phyloP scores from a whole-genome alignment of 805 yeast genomes.

The Candida dajiaensis region DNA sequence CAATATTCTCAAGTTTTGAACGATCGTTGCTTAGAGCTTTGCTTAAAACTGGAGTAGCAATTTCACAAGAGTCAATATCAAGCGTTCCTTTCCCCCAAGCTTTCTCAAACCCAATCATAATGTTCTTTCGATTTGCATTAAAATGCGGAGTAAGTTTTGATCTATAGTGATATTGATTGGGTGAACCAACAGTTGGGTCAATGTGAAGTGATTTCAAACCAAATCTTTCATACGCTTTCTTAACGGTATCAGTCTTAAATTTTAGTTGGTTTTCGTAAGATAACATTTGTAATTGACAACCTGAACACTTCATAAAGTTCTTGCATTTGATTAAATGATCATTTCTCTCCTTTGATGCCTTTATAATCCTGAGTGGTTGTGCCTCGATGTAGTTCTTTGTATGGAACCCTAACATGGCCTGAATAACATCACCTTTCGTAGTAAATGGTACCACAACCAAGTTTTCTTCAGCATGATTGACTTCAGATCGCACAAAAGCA shows the following conservation, averaged over 20 bases:
- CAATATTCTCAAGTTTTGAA: conserved; percentile 36
- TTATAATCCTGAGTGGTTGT: conserved; percentile 51
- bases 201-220: conserved; percentile 42
- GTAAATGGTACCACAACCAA: conserved; percentile 79
- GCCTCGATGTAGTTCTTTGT: conserved; percentile 68
- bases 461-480: conserved; percentile 35
- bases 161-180: conserved; percentile 67
- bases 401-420: conserved; percentile 64
- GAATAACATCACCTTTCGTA: conserved; percentile 73
- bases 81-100: conserved; percentile 40
- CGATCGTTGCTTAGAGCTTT: conserved; percentile 68
- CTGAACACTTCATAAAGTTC: conserved; percentile 86
- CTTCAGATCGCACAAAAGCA: conserved; percentile 60
- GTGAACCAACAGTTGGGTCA: conserved; percentile 64
- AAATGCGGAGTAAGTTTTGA: conserved; percentile 96
- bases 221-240: conserved; percentile 70
- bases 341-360: conserved; percentile 38
- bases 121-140: conserved; percentile 54
- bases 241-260: conserved; percentile 67
- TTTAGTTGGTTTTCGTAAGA: conserved; percentile 64
- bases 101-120: conserved; percentile 71
- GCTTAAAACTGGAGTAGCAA: conserved; percentile 79
- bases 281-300: conserved; percentile 86
- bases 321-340: conserved; percentile 53
- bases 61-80: conserved; percentile 86